phyloP scores from a whole-genome alignment of 345 rosid species.

The Crucihimalaya himalaica region DNA sequence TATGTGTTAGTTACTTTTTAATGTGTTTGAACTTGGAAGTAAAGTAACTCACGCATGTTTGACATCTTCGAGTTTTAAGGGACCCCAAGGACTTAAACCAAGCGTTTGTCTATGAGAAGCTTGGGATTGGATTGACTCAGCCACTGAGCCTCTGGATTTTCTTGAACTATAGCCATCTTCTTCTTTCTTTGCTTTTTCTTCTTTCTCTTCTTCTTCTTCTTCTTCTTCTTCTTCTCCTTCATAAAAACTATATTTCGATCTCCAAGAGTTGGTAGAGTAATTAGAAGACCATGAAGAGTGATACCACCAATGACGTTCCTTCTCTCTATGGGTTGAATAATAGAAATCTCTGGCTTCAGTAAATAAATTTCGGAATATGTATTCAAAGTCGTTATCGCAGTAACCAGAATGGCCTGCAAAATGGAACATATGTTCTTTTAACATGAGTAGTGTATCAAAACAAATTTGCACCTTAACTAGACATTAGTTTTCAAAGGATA shows the following conservation, averaged over 20 bases:
- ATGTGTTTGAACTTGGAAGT: not conserved
- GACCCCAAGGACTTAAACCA: conserved; percentile 66
- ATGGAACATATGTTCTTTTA: not conserved
- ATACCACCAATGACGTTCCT: conserved; percentile 45
- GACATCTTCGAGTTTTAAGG: conserved; percentile 67
- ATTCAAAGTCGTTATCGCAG: conserved; percentile 53
- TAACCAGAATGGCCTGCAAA: conserved; percentile 52
- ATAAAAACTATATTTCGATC: conserved; percentile 44
- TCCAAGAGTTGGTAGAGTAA: conserved; percentile 42
- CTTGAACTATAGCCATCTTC: conserved; percentile 9
- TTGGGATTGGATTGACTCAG: conserved; percentile 34
- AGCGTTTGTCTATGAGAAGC: conserved; percentile 70
- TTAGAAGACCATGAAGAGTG: conserved; percentile 41
- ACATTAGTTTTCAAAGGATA: not conserved
- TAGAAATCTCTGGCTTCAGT: conserved; percentile 47
- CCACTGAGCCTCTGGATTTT: conserved; percentile 27
- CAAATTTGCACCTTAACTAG: not conserved
- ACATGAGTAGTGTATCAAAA: not conserved
- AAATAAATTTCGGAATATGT: conserved; percentile 53
- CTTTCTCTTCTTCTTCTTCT: not conserved
- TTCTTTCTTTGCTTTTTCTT: not conserved
- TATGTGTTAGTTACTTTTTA: not conserved
- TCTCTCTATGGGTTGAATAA: conserved; percentile 49
- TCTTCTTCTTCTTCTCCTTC: conserved; percentile 34
- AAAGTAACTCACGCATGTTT: conserved; percentile 66